Conservation (phyloP, 2,329 filamentous ascomycete genomes). For the Colletotrichum tofieldiae region DNA sequence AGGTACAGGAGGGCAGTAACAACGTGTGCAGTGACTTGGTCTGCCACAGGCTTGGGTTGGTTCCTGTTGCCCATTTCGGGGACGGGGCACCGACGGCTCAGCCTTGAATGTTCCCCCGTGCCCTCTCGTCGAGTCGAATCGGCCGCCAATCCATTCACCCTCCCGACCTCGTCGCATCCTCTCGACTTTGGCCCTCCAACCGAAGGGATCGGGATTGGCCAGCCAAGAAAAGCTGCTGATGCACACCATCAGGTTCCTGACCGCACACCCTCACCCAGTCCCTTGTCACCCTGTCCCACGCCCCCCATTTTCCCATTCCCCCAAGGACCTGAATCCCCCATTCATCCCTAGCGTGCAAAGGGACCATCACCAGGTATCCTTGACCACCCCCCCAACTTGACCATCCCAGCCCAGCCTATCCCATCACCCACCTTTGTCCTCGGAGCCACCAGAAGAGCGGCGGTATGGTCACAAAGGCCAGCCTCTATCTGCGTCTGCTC, state of each 20-base stretch:
- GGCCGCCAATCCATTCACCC: constrained; percentile 5
- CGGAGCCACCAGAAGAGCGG: constrained; percentile 30
- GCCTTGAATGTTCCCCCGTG: constrained; percentile 9
- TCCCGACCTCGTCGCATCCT: constrained; percentile 19
- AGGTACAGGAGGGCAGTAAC: background rate
- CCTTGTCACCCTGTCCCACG: constrained; percentile 25
- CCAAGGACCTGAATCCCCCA: constrained; percentile 34
- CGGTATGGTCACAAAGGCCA: constrained; percentile 37
- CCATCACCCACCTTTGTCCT: constrained; percentile 18
- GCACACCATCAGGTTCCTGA: constrained; percentile 36
- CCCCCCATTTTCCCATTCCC: constrained; percentile 25
- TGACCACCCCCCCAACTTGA: constrained; percentile 36
- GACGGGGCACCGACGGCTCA: constrained; percentile 2
- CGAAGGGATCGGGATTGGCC: constrained; percentile 39
- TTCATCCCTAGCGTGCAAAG: constrained; percentile 34
- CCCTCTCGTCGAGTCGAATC: constrained; percentile 8
- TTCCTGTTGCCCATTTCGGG: background rate
- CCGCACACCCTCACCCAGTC: constrained; percentile 26
- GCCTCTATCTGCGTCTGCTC: constrained; percentile 37
- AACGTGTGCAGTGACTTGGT: constrained; percentile 1
- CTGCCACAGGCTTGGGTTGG: background rate
- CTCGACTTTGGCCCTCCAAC: constrained; percentile 16
- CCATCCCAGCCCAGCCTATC: constrained; percentile 35
- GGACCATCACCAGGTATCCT: constrained; percentile 37
- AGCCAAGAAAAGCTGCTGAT: constrained; percentile 39